Base-by-base conservation (phyloP, 2,329 filamentous ascomycete species). In the Ophiostoma sp. region DNA sequence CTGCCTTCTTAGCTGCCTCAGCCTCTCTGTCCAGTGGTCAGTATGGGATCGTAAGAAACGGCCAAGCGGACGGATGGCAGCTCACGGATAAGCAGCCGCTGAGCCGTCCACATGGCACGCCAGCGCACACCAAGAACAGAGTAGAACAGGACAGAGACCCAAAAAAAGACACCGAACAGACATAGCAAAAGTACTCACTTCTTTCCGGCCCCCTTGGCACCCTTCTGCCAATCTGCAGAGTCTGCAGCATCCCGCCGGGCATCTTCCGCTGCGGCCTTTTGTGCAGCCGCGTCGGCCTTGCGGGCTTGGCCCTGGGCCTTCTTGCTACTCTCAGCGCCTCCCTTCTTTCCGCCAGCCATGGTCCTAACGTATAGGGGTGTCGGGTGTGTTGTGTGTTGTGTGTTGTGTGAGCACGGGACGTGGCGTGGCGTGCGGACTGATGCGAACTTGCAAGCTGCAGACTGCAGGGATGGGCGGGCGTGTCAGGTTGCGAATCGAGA, bases 251-350 rank as follows among this genome's bases (percentile, higher is more conserved):
- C 87, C 67, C 82, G 85, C 79, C 89, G 89, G 49, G 84, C 80
- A 52, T 92, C 85, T 70, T 89, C 88, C 3, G 79, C 87, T 0
- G 92, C 91, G 69, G 88, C 84, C 80, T 98, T 98, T 68, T 85
- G 80, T 8, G 91, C 90, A 0, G 93, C 94, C 3, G 87, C 89
- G 65, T 97, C 93, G 71, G 93, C 93, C 84, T 99, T 98, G 80
- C 92, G 86, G 71, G 93, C 93, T 78, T 97, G 92, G 72, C 94
- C 95, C 8, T 89, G 87, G 2, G 81, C 92, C 82, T 98, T 98
- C 81, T 97, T 98, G 78, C 84, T 89, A 80, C 90, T 92, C 72
- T 96, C 93, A 67, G 90, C 90, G 66, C 90, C 90, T 67, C 82
- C 86, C 67, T 83, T 85, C 78, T 91, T 93, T 79, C 91, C 92